Conservation (phyloP, 352 stramenopile genomes). For the Phytophthora multivora region DNA sequence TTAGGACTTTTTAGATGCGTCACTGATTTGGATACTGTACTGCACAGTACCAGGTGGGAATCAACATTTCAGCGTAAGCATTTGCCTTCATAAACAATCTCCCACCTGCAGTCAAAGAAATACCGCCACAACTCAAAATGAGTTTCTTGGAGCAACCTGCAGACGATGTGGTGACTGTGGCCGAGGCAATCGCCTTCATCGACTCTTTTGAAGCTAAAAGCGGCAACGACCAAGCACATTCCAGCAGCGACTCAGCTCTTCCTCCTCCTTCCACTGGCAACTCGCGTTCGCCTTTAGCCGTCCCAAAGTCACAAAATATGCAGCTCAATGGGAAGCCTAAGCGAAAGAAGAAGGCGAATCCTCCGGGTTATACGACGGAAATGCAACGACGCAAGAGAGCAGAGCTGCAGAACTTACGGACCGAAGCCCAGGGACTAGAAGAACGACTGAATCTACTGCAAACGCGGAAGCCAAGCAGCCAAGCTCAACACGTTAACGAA, state of each 20-base stretch:
- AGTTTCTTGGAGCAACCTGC: slow-evolving; percentile 3
- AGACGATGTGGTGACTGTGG: slow-evolving; percentile 7
- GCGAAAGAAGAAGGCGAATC: slow-evolving; percentile 9
- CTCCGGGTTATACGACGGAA: slow-evolving; percentile 22
- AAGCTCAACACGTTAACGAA: not conserved
- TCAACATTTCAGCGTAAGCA: not conserved
- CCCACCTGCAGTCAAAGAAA: not conserved
- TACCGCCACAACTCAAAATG: slow-evolving; percentile 14
- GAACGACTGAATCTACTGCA: slow-evolving; percentile 8
- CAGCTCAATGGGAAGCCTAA: not conserved
- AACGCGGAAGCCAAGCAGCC: not conserved
- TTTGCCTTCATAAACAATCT: slow-evolving; percentile 5
- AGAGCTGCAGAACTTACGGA: slow-evolving; percentile 25
- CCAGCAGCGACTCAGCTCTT: not conserved
- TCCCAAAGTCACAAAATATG: not conserved
- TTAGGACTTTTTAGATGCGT: no score
- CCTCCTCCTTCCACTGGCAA: no score
- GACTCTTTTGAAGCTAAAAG: slow-evolving; percentile 12
- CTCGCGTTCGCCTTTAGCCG: no score
- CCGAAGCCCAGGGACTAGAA: slow-evolving; percentile 20
- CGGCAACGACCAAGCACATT: not conserved
- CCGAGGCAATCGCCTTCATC: slow-evolving; percentile 17
- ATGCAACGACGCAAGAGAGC: slow-evolving; percentile 24
- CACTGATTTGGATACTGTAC: no score
- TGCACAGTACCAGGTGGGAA: no score